Evolutionary conservation across 805 yeast genomes (phyloP).

Genomic region (Sungouiella blattae): DNA sequence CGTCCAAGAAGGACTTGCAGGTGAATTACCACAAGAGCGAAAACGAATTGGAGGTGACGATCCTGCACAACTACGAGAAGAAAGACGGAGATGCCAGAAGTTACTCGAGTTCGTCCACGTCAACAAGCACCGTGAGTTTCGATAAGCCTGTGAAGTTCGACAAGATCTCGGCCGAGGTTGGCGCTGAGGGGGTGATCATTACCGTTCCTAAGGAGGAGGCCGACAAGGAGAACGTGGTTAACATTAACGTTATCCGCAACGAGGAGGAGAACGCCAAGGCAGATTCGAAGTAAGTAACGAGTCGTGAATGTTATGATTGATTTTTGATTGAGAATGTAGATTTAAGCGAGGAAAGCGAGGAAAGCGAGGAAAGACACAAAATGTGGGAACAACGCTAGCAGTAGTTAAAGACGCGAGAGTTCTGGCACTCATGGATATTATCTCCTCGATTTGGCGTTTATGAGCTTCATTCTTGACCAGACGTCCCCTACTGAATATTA

Average conservation of each 20-base stretch:
- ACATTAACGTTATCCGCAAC: background rate
- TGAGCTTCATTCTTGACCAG: too few relatives aligned
- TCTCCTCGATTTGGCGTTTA: too few relatives aligned
- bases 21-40: conserved; percentile 22
- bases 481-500: too few relatives aligned
- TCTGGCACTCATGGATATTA: too few relatives aligned
- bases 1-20: conserved; percentile 18
- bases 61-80: conserved; percentile 9
- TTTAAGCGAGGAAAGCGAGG: too few relatives aligned
- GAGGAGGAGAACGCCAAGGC: too few relatives aligned
- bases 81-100: conserved; percentile 8
- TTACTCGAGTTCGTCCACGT: conserved; percentile 11
- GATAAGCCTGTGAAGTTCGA: conserved; percentile 22
- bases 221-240: background rate
- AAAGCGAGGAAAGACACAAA: too few relatives aligned
- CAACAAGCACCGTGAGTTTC: conserved; percentile 19
- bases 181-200: conserved; percentile 18
- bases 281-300: too few relatives aligned
- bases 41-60: conserved; percentile 20
- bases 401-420: too few relatives aligned
- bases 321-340: too few relatives aligned
- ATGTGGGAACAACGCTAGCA: too few relatives aligned
- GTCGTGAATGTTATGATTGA: too few relatives aligned
- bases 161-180: conserved; percentile 18
- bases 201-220: conserved; percentile 4